These are phyloP conservation scores for Lactarius trivialis DNA, from an alignment of 768 basidiomycete genomes.

Conservation along the genomic window DNA sequence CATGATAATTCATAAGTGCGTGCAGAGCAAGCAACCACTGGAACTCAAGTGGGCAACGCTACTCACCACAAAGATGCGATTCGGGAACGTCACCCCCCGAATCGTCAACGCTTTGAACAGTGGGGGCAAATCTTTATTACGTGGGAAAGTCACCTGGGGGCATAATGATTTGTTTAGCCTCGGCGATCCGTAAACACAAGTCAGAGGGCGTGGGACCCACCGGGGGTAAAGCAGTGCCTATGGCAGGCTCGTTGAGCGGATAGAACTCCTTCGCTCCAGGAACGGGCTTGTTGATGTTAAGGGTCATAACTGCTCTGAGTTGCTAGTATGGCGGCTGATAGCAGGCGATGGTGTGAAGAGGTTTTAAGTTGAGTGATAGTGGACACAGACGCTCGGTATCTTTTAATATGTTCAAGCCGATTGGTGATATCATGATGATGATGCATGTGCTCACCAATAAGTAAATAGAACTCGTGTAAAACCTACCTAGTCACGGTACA, in stretches of 20 bases:
- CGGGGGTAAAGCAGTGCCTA: conserved; percentile 39
- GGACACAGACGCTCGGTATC: neutral
- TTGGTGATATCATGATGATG: too few relatives aligned
- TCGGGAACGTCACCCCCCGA: conserved; percentile 58
- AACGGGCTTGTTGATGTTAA: conserved; percentile 40
- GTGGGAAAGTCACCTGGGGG: conserved; percentile 33
- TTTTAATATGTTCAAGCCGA: neutral
- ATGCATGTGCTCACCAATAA: too few relatives aligned
- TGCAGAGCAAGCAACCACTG: neutral
- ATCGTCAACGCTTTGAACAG: conserved; percentile 65
- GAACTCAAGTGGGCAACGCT: neutral
- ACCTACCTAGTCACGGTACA: too few relatives aligned
- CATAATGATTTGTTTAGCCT: neutral
- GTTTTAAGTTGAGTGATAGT: too few relatives aligned
- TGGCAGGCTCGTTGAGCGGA: conserved; percentile 51
- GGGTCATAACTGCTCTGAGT: neutral
- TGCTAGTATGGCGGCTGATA: neutral
- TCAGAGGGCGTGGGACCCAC: conserved; percentile 24
- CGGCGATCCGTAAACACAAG: neutral
- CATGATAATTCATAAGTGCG: neutral
- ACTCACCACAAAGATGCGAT: conserved; percentile 62
- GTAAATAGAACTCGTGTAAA: too few relatives aligned
- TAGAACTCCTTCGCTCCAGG: conserved; percentile 49
- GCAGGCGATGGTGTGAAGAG: neutral
- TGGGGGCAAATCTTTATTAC: conserved; percentile 47